Conservation (phyloP, 1,284 basidiomycete species). For the Vanrija sp. region DNA sequence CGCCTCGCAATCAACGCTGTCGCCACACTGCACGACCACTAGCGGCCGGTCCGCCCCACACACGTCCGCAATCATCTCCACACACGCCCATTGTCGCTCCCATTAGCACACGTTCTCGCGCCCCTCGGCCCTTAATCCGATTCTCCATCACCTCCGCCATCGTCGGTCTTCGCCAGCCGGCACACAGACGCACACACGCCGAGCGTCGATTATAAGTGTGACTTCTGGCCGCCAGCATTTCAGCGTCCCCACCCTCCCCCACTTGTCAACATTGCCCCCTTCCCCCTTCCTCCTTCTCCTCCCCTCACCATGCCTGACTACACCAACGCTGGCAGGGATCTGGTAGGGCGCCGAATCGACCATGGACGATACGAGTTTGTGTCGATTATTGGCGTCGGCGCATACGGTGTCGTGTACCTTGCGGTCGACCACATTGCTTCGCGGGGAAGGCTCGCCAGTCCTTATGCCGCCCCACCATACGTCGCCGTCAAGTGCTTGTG, state of each 20-base stretch:
- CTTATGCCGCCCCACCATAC: slow-evolving; percentile 49
- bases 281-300: background rate
- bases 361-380: slow-evolving; percentile 71
- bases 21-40: no score
- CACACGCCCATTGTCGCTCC: no score
- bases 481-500: slow-evolving; percentile 87
- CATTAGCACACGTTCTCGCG: no score
- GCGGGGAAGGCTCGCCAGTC: slow-evolving; percentile 2
- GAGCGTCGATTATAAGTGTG: no score
- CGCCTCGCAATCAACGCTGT: no score
- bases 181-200: no score
- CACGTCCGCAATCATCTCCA: no score
- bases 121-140: no score
- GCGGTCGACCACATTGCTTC: slow-evolving; percentile 58
- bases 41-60: no score
- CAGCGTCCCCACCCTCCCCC: background rate
- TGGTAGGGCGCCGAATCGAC: slow-evolving; percentile 60
- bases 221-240: no score
- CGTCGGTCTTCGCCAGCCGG: no score
- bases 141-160: no score
- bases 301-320: slow-evolving; percentile 34
- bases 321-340: slow-evolving; percentile 47
- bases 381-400: slow-evolving; percentile 85
- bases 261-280: background rate
- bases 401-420: slow-evolving; percentile 94